Evolutionary conservation across 805 yeast species (phyloP), one percentile per base, ranked within the genome.

Genomic region (Babjeviella inositovora): DNA sequence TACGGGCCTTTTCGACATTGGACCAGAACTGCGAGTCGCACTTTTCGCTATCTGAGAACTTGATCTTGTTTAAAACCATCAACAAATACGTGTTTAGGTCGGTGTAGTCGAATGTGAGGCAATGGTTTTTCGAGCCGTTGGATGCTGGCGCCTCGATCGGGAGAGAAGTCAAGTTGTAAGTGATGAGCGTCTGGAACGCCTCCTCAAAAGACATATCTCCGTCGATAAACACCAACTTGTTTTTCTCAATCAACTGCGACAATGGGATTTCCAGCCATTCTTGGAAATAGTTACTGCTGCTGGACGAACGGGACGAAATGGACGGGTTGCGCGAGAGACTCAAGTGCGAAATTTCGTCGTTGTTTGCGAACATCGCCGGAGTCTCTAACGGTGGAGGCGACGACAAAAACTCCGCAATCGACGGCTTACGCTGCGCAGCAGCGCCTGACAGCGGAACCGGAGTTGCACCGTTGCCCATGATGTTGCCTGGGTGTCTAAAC

Each of bases 41-140:
- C 5, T 46, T 42, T 10, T 41, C 30, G 25, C 64, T 45, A 13
- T 57, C 57, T 13, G 45, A 50, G 11, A 45, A 25, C 18, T 43
- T 49, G 23, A 66, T 49, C 39, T 76, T 80, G 42, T 87, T 85
- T 56, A 85, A 59, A 12, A 90, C 90, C 29, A 90, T 53, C 33
- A 87, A 53, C 32, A 87, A 54, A 43, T 84, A 84, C 8, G 95
- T 73, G 38, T 81, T 84, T 46, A 87, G 60, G 49, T 87, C 96
- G 14, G 87, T 65, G 49, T 82, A 90, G 47, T 90, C 98, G 45
- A 87, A 87, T 2, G 93, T 76, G 29, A 76, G 59, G 38, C 90
- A 81, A 33, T 73, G n/a, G n/a, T n/a, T n/a, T n/a, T 64, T 33
- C 72, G 51, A 34, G 70, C 80, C 24, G 59, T 54, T 2, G 57